Base-by-base conservation (phyloP, 306 rosid species). In the Hippophae gyantsensis region DNA sequence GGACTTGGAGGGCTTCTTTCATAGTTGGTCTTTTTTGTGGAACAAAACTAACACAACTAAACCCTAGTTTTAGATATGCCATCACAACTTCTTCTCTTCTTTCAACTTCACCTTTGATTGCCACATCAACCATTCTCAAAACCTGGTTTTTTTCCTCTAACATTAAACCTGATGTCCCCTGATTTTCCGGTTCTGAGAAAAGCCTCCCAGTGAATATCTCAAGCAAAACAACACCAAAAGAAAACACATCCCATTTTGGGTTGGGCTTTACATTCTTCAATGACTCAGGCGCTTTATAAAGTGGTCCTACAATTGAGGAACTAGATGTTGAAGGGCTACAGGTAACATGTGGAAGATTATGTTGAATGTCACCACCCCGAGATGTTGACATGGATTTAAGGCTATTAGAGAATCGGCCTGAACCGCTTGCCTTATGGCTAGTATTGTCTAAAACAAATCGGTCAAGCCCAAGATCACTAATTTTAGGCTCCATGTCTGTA, bases 11-110 rank as follows among this genome's bases (percentile, higher is more conserved):
- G 10, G 81, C 95, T 65, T 92, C 96, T 77, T 82, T 92, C 90
- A 87, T 92, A 43, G 83, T 69, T 5, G 93, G 95, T 80, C 99
- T 87, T 69, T 75, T 92, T 42, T 81, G 96, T 46, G 89, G 89
- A 45, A 47, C 76, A 66, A 76, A 66, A 56, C 76, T 71, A 48
- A 71, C 89, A 66, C 99, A 92, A 8, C 74, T 76, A 51, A 88
- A 71, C 13, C 99, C 96, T 64, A 92, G 69, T 66, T 86, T 83
- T 61, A 87, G 78, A 59, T 81, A 72, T 8, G 72, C 69, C 68
- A 79, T 27, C 42, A 77, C 47, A 14, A 69, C 86, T 45, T 76
- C 87, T 38, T 85, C 95, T 50, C 69, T 76, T 7, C 83, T 76
- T 57, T 75, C 89, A 64, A 88, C 61, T 53, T 92, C 96, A 23